phyloP scores from a whole-genome alignment of 352 stramenopile species.

The Albugo laibachii region DNA sequence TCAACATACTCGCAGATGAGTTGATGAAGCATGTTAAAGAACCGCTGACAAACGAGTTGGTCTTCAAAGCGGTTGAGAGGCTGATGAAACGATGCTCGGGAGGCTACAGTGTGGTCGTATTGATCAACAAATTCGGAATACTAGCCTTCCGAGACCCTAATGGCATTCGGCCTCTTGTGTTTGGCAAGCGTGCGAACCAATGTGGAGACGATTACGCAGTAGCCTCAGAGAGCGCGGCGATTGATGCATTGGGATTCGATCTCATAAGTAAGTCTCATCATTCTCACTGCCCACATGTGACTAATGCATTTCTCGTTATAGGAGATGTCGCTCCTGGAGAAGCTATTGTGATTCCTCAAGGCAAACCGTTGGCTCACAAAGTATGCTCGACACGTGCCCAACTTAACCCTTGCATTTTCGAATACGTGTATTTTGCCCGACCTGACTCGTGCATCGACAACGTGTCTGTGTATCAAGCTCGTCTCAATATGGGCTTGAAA shows the following conservation, averaged over 20 bases:
- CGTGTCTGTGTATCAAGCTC: constrained; percentile 94
- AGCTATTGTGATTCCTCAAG: constrained; percentile 89
- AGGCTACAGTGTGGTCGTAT: constrained; percentile 91
- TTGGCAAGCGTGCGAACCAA: constrained; percentile 71
- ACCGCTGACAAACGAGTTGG: constrained; percentile 44
- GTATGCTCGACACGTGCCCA: constrained; percentile 47
- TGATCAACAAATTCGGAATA: constrained; percentile 96
- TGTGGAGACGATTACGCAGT: constrained; percentile 87
- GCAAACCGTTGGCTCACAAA: constrained; percentile 66
- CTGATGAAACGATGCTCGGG: constrained; percentile 92
- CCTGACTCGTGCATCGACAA: constrained; percentile 98
- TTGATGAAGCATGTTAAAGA: constrained; percentile 68
- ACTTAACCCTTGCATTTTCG: constrained; percentile 96
- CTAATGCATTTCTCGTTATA: constrained; percentile 2
- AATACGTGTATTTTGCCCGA: constrained; percentile 99
- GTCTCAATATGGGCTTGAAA: constrained; percentile 96
- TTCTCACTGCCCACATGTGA: neutral
- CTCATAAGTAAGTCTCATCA: constrained; percentile 42
- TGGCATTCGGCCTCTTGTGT: constrained; percentile 94
- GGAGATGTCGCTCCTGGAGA: constrained; percentile 91
- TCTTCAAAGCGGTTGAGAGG: constrained; percentile 80
- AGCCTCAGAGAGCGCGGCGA: constrained; percentile 94
- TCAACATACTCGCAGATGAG: constrained; percentile 98
- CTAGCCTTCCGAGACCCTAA: constrained; percentile 96
- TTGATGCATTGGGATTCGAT: constrained; percentile 95